phyloP scores from a whole-genome alignment of 2,329 filamentous ascomycete genomes.

The Microdochium paspali region DNA sequence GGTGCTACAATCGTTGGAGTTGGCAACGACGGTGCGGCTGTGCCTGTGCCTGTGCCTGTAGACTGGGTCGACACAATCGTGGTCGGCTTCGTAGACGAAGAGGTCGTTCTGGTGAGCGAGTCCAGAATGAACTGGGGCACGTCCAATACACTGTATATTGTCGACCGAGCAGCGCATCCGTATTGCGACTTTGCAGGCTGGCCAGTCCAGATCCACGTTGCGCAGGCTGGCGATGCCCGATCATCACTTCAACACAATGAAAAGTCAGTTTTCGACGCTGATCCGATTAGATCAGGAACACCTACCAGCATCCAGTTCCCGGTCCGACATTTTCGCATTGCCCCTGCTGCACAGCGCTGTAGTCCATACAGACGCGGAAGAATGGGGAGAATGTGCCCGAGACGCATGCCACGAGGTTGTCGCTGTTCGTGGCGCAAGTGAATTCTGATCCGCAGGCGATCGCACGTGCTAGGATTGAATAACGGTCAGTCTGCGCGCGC shows the following conservation, averaged over 20 bases:
- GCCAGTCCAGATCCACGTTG: conserved; percentile 26
- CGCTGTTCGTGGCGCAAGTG: conserved; percentile 19
- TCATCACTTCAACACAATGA: conserved; percentile 4
- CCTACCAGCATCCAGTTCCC: conserved; percentile 27
- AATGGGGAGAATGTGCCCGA: conserved; percentile 18
- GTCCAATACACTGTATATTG: conserved; percentile 21
- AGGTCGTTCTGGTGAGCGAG: conserved; percentile 10
- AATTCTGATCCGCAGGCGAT: conserved; percentile 11
- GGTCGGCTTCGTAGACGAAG: background rate
- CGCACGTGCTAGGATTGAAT: conserved; percentile 9
- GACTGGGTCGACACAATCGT: background rate
- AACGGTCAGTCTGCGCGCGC: conserved; percentile 3
- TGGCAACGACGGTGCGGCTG: background rate
- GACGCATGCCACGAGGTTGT: conserved; percentile 25
- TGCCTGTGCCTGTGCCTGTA: background rate
- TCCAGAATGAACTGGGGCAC: conserved; percentile 23
- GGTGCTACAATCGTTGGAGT: background rate
- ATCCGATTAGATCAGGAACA: conserved; percentile 1
- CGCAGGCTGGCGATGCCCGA: conserved; percentile 18
- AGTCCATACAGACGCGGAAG: conserved; percentile 24
- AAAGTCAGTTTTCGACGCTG: background rate
- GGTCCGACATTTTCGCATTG: conserved; percentile 16
- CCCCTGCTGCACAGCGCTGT: conserved; percentile 16
- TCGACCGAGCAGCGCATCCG: conserved; percentile 18
- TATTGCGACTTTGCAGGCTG: conserved; percentile 23